These are phyloP conservation scores for Cladophialophora chaetospira DNA, from an alignment of 2,329 filamentous ascomycete species.

Conservation along the genomic window DNA sequence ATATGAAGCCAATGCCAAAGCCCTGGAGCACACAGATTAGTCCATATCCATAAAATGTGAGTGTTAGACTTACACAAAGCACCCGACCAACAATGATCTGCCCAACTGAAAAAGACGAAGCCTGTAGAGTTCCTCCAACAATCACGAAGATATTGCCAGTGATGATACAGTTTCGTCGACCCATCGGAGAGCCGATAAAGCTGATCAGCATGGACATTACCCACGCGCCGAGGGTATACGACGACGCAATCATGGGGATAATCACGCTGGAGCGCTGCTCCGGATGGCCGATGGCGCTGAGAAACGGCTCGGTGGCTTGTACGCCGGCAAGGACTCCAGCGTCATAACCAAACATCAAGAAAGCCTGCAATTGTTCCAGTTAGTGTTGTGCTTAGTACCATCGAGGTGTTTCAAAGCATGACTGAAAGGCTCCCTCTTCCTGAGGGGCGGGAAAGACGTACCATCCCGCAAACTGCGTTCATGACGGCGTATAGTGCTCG, in stretches of 20 bases:
- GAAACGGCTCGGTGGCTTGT: conserved; percentile 35
- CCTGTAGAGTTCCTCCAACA: conserved; percentile 43
- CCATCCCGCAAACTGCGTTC: conserved; percentile 1
- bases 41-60: background rate
- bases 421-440: background rate
- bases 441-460: background rate
- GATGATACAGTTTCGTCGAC: conserved; percentile 47
- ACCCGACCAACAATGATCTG: conserved; percentile 22
- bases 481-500: background rate
- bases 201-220: conserved; percentile 35
- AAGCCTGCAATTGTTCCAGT: conserved; percentile 24
- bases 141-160: conserved; percentile 57
- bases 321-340: conserved; percentile 46
- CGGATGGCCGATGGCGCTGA: conserved; percentile 32
- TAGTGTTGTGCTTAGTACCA: background rate
- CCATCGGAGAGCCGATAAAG: conserved; percentile 30
- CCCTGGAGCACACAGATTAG: conserved; percentile 18
- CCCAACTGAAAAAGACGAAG: conserved; percentile 32
- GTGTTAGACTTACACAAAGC: background rate
- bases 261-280: background rate
- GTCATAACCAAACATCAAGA: conserved; percentile 75
- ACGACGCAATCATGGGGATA: conserved; percentile 19
- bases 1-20: conserved; percentile 24
- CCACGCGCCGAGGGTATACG: conserved; percentile 14
- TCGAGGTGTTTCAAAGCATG: too few relatives aligned